A percentile compares a stretch with the other conserved stretches of the same genome.
phyloP scores from a whole-genome alignment of 75 land plant genomes.

The Cryptomeria japonica region DNA sequence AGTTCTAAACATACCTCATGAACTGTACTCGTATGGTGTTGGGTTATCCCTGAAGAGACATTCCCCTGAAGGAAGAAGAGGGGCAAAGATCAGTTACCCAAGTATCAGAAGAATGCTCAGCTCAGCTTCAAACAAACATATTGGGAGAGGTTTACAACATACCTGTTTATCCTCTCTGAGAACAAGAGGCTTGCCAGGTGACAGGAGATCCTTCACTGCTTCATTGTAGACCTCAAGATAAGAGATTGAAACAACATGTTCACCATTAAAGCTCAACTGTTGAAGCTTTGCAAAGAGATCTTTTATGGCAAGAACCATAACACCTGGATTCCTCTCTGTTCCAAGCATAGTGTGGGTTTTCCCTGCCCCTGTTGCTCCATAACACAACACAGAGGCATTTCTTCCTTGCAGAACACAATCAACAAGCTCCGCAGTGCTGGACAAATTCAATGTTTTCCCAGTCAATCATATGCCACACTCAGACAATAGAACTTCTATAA shows the following conservation, averaged over 20 bases:
- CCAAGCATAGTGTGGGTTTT: slow-evolving; percentile 37
- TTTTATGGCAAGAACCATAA: slow-evolving; percentile 28
- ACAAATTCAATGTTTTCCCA: neutral
- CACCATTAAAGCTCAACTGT: slow-evolving; percentile 8
- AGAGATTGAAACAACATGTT: slow-evolving; percentile 14
- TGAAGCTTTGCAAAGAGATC: slow-evolving; percentile 24
- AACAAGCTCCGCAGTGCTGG: slow-evolving; percentile 23
- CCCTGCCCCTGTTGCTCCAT: slow-evolving; percentile 41
- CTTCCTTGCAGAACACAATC: slow-evolving; percentile 25
- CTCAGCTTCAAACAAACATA: too few species aligned
- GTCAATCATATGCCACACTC: neutral
- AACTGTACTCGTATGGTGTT: slow-evolving; percentile 14
- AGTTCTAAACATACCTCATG: slow-evolving; percentile 17
- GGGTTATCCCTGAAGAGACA: slow-evolving; percentile 21
- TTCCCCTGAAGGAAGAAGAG: slow-evolving; percentile 18
- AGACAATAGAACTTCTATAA: neutral
- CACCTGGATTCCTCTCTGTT: slow-evolving; percentile 21
- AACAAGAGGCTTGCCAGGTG: slow-evolving; percentile 25
- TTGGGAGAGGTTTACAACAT: neutral
- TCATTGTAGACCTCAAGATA: slow-evolving; percentile 39
- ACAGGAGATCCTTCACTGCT: slow-evolving; percentile 23
- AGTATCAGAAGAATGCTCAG: too few species aligned
- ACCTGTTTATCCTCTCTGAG: slow-evolving; percentile 32
- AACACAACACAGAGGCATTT: slow-evolving; percentile 31
- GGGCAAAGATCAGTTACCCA: neutral